Percentiles rank a stretch among this genome's conserved stretches.
Evolutionary conservation across 352 stramenopile species (phyloP).

Genomic region (Phytopythium litorale): DNA sequence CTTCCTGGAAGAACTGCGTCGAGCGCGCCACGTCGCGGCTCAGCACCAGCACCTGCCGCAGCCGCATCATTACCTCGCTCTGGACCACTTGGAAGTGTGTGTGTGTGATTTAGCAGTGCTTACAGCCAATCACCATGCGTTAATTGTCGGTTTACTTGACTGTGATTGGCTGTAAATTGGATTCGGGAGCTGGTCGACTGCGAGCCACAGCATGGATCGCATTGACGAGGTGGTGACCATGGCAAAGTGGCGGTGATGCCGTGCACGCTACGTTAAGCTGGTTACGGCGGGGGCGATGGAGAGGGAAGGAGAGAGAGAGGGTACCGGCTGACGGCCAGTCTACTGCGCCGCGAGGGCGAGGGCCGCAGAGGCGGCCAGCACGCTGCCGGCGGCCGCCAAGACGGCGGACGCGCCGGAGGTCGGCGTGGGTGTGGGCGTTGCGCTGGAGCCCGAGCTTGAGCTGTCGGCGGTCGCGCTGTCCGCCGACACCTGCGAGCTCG

Average conservation of each 20-base stretch:
- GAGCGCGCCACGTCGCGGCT: constrained; percentile 77
- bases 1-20: constrained; percentile 83
- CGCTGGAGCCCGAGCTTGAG: not conserved
- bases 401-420: not conserved
- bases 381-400: not conserved
- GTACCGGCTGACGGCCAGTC: not conserved
- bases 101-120: too few relatives aligned
- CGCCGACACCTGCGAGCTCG: not conserved
- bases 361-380: not conserved
- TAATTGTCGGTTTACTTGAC: too few relatives aligned
- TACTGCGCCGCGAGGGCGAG: not conserved
- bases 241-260: not conserved
- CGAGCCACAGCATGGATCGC: too few relatives aligned
- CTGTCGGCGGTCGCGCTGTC: not conserved
- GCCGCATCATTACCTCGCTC: constrained; percentile 35
- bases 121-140: too few relatives aligned
- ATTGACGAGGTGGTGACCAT: too few relatives aligned
- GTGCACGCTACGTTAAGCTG: not conserved
- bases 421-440: not conserved
- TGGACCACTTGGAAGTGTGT: too few relatives aligned
- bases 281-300: not conserved
- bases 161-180: too few relatives aligned
- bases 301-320: not conserved
- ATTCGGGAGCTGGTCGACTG: too few relatives aligned
- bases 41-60: constrained; percentile 83